phyloP scores from a whole-genome alignment of 129 eudicot species.

The Saussurea involucrata region DNA sequence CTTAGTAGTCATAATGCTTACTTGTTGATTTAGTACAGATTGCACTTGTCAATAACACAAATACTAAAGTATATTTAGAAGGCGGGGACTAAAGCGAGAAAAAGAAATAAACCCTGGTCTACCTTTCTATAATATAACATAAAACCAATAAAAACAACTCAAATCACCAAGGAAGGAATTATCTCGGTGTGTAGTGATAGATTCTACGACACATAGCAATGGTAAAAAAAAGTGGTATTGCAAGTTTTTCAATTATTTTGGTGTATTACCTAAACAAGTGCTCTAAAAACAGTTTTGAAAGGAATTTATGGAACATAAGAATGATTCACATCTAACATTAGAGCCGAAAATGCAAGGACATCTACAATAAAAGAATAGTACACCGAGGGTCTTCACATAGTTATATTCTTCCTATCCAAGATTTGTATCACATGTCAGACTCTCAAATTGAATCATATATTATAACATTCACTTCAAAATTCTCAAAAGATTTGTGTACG shows the following conservation, averaged over 20 bases:
- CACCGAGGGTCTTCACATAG: no score
- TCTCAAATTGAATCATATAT: background rate
- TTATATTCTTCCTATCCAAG: no score
- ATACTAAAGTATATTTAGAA: no score
- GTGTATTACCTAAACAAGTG: background rate
- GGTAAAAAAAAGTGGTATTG: background rate
- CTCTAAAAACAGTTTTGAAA: background rate
- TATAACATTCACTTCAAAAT: background rate
- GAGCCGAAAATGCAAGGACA: background rate
- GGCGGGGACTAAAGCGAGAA: no score
- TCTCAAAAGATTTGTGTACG: background rate
- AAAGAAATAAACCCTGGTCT: no score
- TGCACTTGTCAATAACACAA: conserved; percentile 43
- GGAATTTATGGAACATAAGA: background rate
- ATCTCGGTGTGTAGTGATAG: background rate
- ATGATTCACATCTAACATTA: background rate
- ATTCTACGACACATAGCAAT: background rate
- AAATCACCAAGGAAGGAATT: background rate
- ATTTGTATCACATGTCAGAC: no score
- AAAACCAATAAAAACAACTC: background rate
- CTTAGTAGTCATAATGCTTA: conserved; percentile 50
- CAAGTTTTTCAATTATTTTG: background rate
- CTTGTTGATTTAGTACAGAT: conserved; percentile 70
- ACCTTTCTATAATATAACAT: no score
- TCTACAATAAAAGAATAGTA: background rate